Evolutionary conservation across 2,329 filamentous ascomycete species (phyloP).

Genomic region (Arthrobotrys pseudoclavata): DNA sequence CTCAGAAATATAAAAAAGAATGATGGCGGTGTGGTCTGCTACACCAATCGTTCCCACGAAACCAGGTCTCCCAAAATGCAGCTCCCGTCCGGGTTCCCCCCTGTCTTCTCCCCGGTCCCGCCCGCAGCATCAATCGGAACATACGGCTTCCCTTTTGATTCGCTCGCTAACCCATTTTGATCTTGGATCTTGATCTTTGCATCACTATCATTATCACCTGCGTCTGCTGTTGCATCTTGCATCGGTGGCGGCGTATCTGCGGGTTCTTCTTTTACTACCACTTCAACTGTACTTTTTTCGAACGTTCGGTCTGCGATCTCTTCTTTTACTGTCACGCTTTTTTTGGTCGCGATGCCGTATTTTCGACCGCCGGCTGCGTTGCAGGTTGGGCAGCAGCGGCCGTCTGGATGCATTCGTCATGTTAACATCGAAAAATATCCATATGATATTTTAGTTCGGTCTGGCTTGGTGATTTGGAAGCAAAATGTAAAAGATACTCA

Average conservation of each 20-base stretch:
- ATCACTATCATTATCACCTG: conserved; percentile 31
- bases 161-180: conserved; percentile 35
- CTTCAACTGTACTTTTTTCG: conserved; percentile 38
- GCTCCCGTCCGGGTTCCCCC: conserved; percentile 54
- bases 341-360: conserved; percentile 42
- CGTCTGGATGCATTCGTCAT: conserved; percentile 28
- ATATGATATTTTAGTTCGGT: too few relatives aligned
- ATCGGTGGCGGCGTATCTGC: conserved; percentile 15
- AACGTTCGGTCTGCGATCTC: conserved; percentile 39
- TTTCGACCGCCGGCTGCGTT: conserved; percentile 49
- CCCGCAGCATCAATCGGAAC: conserved; percentile 59
- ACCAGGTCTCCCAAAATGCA: conserved; percentile 58
- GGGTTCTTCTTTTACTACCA: conserved; percentile 42
- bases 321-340: conserved; percentile 48
- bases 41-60: conserved; percentile 51
- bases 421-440: not conserved
- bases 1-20: not conserved
- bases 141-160: conserved; percentile 56
- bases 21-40: conserved; percentile 20
- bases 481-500: conserved; percentile 35
- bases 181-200: conserved; percentile 41
- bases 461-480: not conserved
- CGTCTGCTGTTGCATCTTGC: conserved; percentile 24
- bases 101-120: conserved; percentile 56
- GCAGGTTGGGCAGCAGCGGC: conserved; percentile 59